Conservation (phyloP, 192 early-diverging fungal genomes). For the Obelidium mucronatum region DNA sequence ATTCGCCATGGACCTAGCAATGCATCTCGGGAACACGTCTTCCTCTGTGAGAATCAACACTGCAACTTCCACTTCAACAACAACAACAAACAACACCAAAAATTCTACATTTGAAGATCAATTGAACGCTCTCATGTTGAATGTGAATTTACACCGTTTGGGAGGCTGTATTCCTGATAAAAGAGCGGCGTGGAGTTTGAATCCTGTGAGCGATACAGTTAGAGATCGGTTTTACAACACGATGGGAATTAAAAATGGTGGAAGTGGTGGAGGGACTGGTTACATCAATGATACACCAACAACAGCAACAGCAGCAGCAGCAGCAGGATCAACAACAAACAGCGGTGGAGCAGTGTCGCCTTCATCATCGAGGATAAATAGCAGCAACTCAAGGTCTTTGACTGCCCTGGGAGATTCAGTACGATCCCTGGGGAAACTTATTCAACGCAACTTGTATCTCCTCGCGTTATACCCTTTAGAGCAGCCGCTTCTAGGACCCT, state of each 20-base stretch:
- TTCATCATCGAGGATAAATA: too few species aligned
- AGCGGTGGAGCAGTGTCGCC: too few species aligned
- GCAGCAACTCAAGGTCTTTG: too few species aligned
- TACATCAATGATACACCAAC: not conserved
- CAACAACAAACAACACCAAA: too few species aligned
- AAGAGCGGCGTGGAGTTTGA: not conserved
- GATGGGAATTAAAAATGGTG: not conserved
- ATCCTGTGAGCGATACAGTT: not conserved
- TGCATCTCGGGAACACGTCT: not conserved
- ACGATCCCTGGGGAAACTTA: not conserved
- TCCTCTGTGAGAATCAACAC: not conserved
- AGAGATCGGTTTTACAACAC: not conserved
- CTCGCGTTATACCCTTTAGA: slow-evolving; percentile 12
- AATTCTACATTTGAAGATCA: not conserved
- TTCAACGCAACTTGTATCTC: slow-evolving; percentile 19
- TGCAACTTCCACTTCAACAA: too few species aligned
- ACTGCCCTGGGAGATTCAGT: too few species aligned
- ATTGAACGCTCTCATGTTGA: not conserved
- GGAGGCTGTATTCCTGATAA: not conserved
- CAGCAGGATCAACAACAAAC: too few species aligned
- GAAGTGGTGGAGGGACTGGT: too few species aligned
- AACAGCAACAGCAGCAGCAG: not conserved
- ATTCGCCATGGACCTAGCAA: not conserved
- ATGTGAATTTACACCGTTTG: not conserved
- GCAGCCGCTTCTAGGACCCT: not conserved